These are phyloP conservation scores for Testicularia cyperi DNA, from an alignment of 1,284 basidiomycete species.

Conservation along the genomic window DNA sequence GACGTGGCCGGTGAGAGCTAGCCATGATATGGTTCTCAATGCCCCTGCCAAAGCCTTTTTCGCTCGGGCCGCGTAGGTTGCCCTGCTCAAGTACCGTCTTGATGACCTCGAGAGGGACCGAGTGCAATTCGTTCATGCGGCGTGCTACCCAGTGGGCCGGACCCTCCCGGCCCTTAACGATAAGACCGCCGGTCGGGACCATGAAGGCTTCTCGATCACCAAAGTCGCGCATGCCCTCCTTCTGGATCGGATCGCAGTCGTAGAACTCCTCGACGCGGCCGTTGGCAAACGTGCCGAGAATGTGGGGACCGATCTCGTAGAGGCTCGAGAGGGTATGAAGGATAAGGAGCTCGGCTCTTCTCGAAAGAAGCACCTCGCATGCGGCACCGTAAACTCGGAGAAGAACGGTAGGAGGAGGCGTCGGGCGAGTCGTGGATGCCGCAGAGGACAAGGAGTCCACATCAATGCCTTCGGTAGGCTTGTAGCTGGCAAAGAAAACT, in stretches of 20 bases:
- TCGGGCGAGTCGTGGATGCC: not conserved
- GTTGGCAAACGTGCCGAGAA: slow-evolving; percentile 58
- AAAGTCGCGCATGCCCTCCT: slow-evolving; percentile 52
- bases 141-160: slow-evolving; percentile 56
- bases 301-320: slow-evolving; percentile 59
- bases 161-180: slow-evolving; percentile 46
- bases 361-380: slow-evolving; percentile 51
- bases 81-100: slow-evolving; percentile 57
- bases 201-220: slow-evolving; percentile 41
- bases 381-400: slow-evolving; percentile 56
- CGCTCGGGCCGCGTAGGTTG: slow-evolving; percentile 43
- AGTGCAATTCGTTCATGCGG: slow-evolving; percentile 58
- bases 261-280: slow-evolving; percentile 58
- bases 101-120: slow-evolving; percentile 58
- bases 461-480: no score
- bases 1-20: slow-evolving; percentile 46
- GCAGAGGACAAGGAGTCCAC: slow-evolving; percentile 1
- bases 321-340: slow-evolving; percentile 57
- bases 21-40: slow-evolving; percentile 59
- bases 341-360: slow-evolving; percentile 56
- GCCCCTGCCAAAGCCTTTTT: slow-evolving; percentile 55
- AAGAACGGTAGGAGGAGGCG: slow-evolving; percentile 48
- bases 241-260: slow-evolving; percentile 53
- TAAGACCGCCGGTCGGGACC: slow-evolving; percentile 26
- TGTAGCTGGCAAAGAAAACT: slow-evolving; percentile 57